phyloP scores from a whole-genome alignment of 2,329 filamentous ascomycete species.

The Orbilia oligospora region DNA sequence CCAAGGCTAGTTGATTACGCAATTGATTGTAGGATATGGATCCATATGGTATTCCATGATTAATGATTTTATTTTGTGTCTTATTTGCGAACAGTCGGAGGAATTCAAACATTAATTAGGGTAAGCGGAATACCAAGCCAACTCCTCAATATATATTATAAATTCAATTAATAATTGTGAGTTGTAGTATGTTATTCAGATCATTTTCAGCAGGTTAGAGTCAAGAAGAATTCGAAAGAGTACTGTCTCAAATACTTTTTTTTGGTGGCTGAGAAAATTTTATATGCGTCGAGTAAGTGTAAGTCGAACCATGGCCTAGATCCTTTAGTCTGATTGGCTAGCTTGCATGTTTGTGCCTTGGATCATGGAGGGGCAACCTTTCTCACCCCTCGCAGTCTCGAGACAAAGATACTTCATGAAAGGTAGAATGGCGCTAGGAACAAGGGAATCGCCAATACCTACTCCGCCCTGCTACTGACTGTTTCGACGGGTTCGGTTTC shows the following conservation, averaged over 20 bases:
- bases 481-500: constrained; percentile 26
- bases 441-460: constrained; percentile 1
- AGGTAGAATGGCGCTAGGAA: constrained; percentile 2
- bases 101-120: constrained; percentile 35
- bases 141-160: constrained; percentile 1
- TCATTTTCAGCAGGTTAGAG: neutral
- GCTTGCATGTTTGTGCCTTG: neutral
- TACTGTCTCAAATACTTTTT: constrained; percentile 15
- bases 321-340: constrained; percentile 32
- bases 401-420: constrained; percentile 3
- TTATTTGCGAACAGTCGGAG: constrained; percentile 47
- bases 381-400: constrained; percentile 4
- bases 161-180: constrained; percentile 33
- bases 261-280: constrained; percentile 24
- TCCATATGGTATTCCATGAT: constrained; percentile 1
- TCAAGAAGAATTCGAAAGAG: neutral
- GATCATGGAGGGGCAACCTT: constrained; percentile 23
- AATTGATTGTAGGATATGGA: neutral
- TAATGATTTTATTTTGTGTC: neutral
- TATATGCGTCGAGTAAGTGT: constrained; percentile 13
- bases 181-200: neutral
- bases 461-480: neutral
- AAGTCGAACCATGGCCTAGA: constrained; percentile 10
- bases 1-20: neutral
- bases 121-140: constrained; percentile 33